Conservation (phyloP, 352 stramenopile species). For the Stephanocyclus meneghinianus region DNA sequence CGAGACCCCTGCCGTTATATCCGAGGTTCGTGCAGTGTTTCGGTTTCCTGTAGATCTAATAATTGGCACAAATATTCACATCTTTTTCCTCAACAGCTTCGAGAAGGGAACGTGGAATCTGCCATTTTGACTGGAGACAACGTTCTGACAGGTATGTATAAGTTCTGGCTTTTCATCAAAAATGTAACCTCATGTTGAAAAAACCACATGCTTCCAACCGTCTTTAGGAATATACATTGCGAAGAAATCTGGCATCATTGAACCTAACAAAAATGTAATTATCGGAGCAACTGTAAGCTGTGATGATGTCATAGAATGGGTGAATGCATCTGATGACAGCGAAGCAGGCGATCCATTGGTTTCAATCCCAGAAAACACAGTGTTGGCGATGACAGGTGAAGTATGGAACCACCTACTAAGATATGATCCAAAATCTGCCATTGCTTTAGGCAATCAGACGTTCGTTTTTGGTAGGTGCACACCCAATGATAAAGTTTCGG, state of each 20-base stretch:
- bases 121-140: constrained; percentile 86
- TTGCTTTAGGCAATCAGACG: constrained; percentile 37
- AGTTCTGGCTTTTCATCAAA: neutral
- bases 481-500: constrained; percentile 66
- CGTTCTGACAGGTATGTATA: constrained; percentile 30
- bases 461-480: constrained; percentile 67
- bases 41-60: neutral
- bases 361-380: constrained; percentile 18
- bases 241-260: constrained; percentile 57
- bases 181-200: neutral
- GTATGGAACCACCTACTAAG: constrained; percentile 51
- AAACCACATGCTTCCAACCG: neutral
- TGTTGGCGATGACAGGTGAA: constrained; percentile 58
- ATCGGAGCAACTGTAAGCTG: constrained; percentile 35
- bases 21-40: constrained; percentile 26
- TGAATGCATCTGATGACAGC: constrained; percentile 36
- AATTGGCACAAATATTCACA: neutral
- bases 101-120: constrained; percentile 81
- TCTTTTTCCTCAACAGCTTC: constrained; percentile 55
- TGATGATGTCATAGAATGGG: constrained; percentile 45
- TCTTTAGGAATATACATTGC: constrained; percentile 59
- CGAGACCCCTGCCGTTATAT: constrained; percentile 85
- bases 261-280: constrained; percentile 15
- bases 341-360: constrained; percentile 15
- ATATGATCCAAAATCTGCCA: constrained; percentile 38